These are phyloP conservation scores for Globisporangium acanthophoron DNA, from an alignment of 352 stramenopile species.

Conservation along the genomic window DNA sequence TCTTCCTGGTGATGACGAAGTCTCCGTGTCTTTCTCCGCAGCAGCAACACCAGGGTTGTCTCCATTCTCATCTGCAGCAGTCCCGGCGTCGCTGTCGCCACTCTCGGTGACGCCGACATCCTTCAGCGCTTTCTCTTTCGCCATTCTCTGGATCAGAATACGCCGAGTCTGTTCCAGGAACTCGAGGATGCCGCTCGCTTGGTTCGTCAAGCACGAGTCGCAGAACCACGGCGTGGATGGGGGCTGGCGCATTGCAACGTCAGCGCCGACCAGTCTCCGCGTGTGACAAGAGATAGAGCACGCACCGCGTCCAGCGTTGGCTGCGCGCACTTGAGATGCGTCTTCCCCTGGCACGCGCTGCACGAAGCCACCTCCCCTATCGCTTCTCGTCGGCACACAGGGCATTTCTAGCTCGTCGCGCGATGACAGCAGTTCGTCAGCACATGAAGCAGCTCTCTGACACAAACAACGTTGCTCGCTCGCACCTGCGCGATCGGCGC, in stretches of 20 bases:
- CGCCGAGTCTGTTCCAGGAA: slow-evolving; percentile 63
- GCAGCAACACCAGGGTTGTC: neutral
- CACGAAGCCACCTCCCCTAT: slow-evolving; percentile 35
- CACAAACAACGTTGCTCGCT: too few relatives aligned
- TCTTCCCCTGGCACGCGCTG: slow-evolving; percentile 53
- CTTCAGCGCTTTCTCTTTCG: neutral
- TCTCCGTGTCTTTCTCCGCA: neutral
- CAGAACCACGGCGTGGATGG: slow-evolving; percentile 39
- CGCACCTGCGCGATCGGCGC: slow-evolving; percentile 8
- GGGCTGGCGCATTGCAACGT: slow-evolving; percentile 4
- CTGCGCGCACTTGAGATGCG: slow-evolving; percentile 46
- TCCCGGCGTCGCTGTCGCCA: neutral
- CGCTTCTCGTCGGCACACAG: slow-evolving; percentile 40
- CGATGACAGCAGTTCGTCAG: too few relatives aligned
- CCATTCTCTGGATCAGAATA: slow-evolving; percentile 38
- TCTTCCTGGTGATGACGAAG: neutral
- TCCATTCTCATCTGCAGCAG: neutral
- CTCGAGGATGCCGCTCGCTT: slow-evolving; percentile 54
- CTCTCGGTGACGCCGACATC: slow-evolving; percentile 9
- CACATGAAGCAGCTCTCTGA: too few relatives aligned
- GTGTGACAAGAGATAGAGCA: neutral
- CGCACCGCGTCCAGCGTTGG: slow-evolving; percentile 25
- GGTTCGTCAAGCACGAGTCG: slow-evolving; percentile 43
- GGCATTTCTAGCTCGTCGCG: slow-evolving; percentile 26
- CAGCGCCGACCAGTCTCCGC: neutral